Evolutionary conservation across 257 asterid genomes (phyloP).

Genomic region (Gentiana dahurica): DNA sequence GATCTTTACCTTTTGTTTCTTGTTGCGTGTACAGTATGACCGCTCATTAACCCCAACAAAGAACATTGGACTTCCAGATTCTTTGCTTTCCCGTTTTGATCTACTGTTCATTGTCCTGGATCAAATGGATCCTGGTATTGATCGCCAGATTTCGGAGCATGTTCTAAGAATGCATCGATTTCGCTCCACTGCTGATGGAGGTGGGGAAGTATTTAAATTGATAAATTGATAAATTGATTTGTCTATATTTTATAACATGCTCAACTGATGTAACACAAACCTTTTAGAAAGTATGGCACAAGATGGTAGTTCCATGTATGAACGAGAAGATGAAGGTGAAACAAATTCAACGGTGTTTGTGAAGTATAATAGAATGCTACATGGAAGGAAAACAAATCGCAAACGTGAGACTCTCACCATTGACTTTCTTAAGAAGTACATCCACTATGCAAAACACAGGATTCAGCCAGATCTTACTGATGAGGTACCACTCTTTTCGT

Average conservation of each 20-base stretch:
- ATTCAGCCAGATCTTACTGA: conserved; percentile 92
- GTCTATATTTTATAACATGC: neutral
- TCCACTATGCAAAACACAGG: conserved; percentile 80
- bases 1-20: conserved; percentile 5
- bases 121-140: conserved; percentile 96
- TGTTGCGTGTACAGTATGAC: conserved; percentile 53
- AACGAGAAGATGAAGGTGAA: conserved; percentile 58
- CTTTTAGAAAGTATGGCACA: conserved; percentile 35
- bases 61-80: conserved; percentile 97
- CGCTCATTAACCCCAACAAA: conserved; percentile 92
- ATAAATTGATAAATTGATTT: conserved; percentile 5
- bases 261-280: conserved; percentile 11
- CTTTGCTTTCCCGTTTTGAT: conserved; percentile 97
- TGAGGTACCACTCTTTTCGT: conserved; percentile 43
- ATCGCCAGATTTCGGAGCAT: conserved; percentile 83
- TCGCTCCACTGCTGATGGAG: conserved; percentile 68
- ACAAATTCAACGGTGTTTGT: conserved; percentile 62
- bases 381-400: conserved; percentile 57
- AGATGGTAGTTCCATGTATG: conserved; percentile 42
- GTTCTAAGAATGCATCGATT: conserved; percentile 84
- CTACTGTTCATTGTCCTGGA: conserved; percentile 89
- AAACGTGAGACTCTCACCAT: conserved; percentile 74
- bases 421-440: conserved; percentile 83
- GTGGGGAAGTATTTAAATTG: conserved; percentile 18
- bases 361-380: conserved; percentile 75